Base-by-base conservation (phyloP, 441 rosid genomes). In the Adansonia madagascariensis region DNA sequence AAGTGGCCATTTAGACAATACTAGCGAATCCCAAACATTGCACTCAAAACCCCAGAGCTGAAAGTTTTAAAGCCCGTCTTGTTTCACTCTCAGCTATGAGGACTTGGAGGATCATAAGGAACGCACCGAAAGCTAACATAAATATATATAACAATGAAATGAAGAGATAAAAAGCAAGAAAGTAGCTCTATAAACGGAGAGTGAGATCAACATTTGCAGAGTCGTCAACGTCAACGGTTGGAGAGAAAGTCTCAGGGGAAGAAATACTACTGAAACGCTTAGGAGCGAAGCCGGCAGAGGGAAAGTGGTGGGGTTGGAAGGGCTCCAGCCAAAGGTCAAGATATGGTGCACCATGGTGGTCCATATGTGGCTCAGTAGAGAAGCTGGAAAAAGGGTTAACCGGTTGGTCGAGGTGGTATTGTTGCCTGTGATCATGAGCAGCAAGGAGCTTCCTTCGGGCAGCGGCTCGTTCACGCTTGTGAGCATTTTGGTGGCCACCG, bases 401-500 rank as follows among this genome's bases (percentile, higher is more conserved):
- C 72, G 79, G 75, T 18, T 62, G 68, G 4, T 59, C 67, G 8
- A 4, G 63, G 22, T 17, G 46, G 39, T 41, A 60, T 31, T 60
- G 70, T 10, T 56, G 65, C 27, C 49, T 71, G 15, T 47, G 66
- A 22, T 80, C 35, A 8, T 43, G 62, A 50, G 79, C 24, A 12
- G 71, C 63, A 75, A 84, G 78, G 49, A 85, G 71, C 83, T 84
- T 88, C 9, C 91, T 80, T 74, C 95, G 89, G 71, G 92, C 84
- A 2, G 97, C 94, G 18, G 97, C 99, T 74, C 99, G 82, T 85
- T 56, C 27, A 6, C 95, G 88, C 81, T 92, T 92, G 91, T 95
- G 99, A 8, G 98, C 99, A 84, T 93, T 95, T 44, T 95, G 98
- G 88, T 95, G 98, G 82, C 98, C 97, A 12, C 97, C 99, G 27